phyloP scores from a whole-genome alignment of 148 eudicot species.

The Vaccinium macrocarpon region DNA sequence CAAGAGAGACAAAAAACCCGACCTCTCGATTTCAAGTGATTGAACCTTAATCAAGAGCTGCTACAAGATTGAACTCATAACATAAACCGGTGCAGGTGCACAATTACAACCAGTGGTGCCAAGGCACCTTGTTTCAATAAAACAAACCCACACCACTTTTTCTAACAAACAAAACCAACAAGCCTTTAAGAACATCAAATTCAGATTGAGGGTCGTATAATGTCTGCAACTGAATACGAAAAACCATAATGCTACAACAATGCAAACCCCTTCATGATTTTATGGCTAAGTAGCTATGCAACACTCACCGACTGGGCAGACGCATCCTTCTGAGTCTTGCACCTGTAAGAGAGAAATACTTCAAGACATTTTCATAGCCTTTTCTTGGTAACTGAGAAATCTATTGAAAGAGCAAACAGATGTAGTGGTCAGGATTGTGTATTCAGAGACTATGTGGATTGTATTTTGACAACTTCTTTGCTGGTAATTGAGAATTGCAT shows the following conservation, averaged over 20 bases:
- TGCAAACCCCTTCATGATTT: slow-evolving; percentile 6
- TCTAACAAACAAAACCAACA: not conserved
- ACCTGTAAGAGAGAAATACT: slow-evolving; percentile 34
- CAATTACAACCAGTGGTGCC: not conserved
- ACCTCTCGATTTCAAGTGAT: not conserved
- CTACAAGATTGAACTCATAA: not conserved
- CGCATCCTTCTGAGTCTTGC: slow-evolving; percentile 53
- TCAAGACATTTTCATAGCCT: not conserved
- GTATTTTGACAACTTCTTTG: not conserved
- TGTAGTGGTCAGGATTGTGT: too few relatives aligned
- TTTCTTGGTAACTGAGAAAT: too few relatives aligned
- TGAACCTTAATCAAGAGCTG: not conserved
- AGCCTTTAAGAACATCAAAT: not conserved
- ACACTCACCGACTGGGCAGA: slow-evolving; percentile 43
- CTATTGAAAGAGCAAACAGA: too few relatives aligned
- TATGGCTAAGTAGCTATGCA: slow-evolving; percentile 32
- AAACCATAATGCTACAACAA: not conserved
- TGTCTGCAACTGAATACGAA: not conserved
- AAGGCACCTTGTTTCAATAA: not conserved
- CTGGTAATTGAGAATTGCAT: too few relatives aligned
- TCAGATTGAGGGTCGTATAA: not conserved
- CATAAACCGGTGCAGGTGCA: not conserved
- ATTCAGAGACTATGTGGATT: too few relatives aligned
- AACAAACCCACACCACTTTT: not conserved
- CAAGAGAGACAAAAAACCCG: not conserved